Evolutionary conservation across 1,284 basidiomycete genomes (phyloP), one percentile per base, ranked within the genome.

Genomic region (Trichosporon coremiiforme): DNA sequence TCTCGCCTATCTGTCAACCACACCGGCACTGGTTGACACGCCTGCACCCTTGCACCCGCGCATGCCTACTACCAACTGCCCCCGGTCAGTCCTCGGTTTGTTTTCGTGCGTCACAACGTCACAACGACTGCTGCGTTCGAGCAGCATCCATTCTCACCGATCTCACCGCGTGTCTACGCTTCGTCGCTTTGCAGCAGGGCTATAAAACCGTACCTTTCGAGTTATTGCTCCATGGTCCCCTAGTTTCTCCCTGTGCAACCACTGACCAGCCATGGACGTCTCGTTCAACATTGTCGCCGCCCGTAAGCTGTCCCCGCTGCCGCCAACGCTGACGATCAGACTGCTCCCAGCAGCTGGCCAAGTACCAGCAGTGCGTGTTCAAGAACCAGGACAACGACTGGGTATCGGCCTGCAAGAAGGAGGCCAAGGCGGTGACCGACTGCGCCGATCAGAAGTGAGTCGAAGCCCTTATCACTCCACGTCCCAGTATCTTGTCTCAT

Each of bases 251-350:
- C 47, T 22, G 25, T 53, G 47, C 45, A 50, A 50, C 33, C 25
- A 47, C 47, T 53, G 45, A 50, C 60, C 70, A 76, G 57, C 22
- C 35, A 83, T 83, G 82, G 82, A 83, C 70, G 72, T 82, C n/a
- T 82, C 81, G 5, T 83, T 80, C 41, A 78, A 83, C 70, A 66
- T 78, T 25, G 82, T 83, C n/a, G 82, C 82, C 1, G 76, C 80
- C 41, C 82, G 82, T 83, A 70, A 75, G 82, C 66, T 8, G 5
- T 13, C 17, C 1, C 10, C n/a, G 0, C 25, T 33, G 4, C 6
- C 0, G 57, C 15, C 17, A 15, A 17, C 10, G 60, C 69, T 71
- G 60, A 70, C 63, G 36, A 0, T 25, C 69, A 83, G 82, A 82
- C 76, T 83, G 82, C 68, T 77, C 79, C 33, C 71, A 77, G 12